A percentile compares a stretch with the other conserved stretches of the same genome.
These are phyloP conservation scores for Orbilia oligospora DNA, from an alignment of 2,329 filamentous ascomycete species.

Conservation along the genomic window DNA sequence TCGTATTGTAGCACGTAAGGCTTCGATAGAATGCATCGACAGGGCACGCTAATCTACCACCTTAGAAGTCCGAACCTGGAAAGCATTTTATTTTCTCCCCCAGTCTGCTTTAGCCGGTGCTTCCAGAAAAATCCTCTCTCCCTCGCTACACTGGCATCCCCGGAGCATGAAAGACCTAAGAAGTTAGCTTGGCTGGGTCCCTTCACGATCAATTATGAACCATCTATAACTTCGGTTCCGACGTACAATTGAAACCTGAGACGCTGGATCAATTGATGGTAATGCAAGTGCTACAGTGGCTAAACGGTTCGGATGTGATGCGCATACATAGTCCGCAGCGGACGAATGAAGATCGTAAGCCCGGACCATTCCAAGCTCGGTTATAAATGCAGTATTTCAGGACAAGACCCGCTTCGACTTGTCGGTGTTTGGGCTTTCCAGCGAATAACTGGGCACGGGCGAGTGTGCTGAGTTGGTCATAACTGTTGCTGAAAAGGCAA, in stretches of 20 bases:
- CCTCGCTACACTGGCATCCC: slow-evolving; percentile 25
- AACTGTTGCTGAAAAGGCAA: slow-evolving; percentile 30
- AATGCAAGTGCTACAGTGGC: slow-evolving; percentile 31
- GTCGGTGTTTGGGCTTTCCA: slow-evolving; percentile 25
- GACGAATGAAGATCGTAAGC: slow-evolving; percentile 39
- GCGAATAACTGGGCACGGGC: slow-evolving; percentile 45
- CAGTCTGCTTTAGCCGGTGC: slow-evolving; percentile 43
- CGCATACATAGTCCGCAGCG: slow-evolving; percentile 33
- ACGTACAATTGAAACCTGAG: slow-evolving; percentile 17
- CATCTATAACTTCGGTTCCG: slow-evolving; percentile 12
- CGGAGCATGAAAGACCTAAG: slow-evolving; percentile 6
- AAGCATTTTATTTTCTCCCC: slow-evolving; percentile 51
- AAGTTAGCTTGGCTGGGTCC: slow-evolving; percentile 1
- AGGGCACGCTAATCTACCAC: slow-evolving; percentile 51
- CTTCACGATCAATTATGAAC: slow-evolving; percentile 17
- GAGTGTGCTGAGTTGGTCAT: slow-evolving; percentile 50
- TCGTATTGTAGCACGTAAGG: slow-evolving; percentile 53
- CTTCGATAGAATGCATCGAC: slow-evolving; percentile 42
- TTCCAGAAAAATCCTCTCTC: slow-evolving; percentile 56
- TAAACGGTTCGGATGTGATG: slow-evolving; percentile 51
- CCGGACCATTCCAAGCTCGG: slow-evolving; percentile 49
- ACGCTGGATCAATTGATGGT: slow-evolving; percentile 15
- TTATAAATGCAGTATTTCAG: slow-evolving; percentile 35
- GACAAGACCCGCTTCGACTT: slow-evolving; percentile 41
- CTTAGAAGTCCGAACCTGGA: slow-evolving; percentile 50